Evolutionary conservation across 768 basidiomycete genomes (phyloP).

Genomic region (Lepiota venenata): DNA sequence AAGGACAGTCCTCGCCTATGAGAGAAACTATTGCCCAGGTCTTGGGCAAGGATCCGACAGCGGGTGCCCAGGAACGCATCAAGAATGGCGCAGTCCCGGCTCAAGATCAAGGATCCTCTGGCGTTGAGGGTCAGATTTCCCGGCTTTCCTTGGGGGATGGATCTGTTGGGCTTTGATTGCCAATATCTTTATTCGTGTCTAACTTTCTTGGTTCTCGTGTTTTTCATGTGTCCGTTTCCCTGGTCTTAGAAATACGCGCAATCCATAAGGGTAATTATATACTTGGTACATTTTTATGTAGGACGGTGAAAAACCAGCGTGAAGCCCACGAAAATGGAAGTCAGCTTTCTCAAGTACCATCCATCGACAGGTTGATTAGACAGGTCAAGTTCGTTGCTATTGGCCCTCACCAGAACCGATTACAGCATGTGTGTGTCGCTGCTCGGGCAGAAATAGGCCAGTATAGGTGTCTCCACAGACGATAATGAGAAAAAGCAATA

Average conservation of each 20-base stretch:
- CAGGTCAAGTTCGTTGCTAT: constrained; percentile 47
- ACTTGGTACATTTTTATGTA: constrained; percentile 23
- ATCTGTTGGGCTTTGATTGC: too few species aligned
- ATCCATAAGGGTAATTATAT: constrained; percentile 13
- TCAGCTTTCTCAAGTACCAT: constrained; percentile 32
- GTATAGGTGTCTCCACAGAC: constrained; percentile 7
- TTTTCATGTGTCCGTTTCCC: too few species aligned
- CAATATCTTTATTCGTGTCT: too few species aligned
- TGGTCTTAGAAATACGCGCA: constrained; percentile 8
- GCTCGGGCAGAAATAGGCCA: constrained; percentile 80
- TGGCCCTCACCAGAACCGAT: constrained; percentile 83
- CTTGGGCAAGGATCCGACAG: constrained; percentile 15
- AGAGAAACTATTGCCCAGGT: constrained; percentile 40
- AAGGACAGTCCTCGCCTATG: constrained; percentile 50
- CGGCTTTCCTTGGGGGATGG: neutral
- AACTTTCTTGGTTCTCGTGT: neutral
- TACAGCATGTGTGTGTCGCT: constrained; percentile 62
- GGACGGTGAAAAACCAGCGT: constrained; percentile 19
- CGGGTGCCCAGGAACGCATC: neutral
- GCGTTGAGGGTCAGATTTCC: neutral
- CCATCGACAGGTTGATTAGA: constrained; percentile 57
- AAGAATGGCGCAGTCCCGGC: neutral
- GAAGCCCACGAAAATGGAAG: constrained; percentile 31
- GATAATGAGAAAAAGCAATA: constrained; percentile 8
- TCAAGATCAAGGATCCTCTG: neutral